Percentiles rank a stretch among this genome's conserved stretches.
phyloP scores from a whole-genome alignment of 2,329 filamentous ascomycete species.

The Curvularia sp. region DNA sequence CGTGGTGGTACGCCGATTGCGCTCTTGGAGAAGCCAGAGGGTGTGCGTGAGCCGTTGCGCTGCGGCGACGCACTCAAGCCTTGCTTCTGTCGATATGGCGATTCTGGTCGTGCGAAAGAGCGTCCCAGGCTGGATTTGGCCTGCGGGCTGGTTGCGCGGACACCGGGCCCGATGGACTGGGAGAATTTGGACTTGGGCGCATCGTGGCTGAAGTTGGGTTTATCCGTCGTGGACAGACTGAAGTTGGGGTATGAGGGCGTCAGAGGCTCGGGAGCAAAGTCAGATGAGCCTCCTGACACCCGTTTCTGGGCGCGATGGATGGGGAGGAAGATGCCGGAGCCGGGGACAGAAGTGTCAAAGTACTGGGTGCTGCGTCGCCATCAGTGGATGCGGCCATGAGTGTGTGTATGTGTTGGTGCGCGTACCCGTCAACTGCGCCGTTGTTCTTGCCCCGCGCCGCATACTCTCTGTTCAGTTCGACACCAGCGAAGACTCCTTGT shows the following conservation, averaged over 20 bases:
- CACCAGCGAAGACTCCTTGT: conserved; percentile 88
- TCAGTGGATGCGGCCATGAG: conserved; percentile 18
- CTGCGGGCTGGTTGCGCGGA: conserved; percentile 72
- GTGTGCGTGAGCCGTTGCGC: conserved; percentile 62
- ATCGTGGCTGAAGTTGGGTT: conserved; percentile 48
- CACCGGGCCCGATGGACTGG: conserved; percentile 80
- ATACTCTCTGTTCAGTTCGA: conserved; percentile 84
- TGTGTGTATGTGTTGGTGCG: conserved; percentile 2
- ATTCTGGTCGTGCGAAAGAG: conserved; percentile 87
- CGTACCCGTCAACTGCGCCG: conserved; percentile 93
- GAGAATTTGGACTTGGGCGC: conserved; percentile 84
- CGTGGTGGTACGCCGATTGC: conserved; percentile 62
- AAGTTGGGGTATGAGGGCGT: conserved; percentile 65
- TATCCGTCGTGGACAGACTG: conserved; percentile 65
- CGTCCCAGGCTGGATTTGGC: conserved; percentile 70
- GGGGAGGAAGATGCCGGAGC: conserved; percentile 92
- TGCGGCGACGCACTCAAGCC: conserved; percentile 55
- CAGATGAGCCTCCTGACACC: conserved; percentile 63
- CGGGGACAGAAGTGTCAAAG: conserved; percentile 78
- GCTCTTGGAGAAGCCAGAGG: conserved; percentile 62
- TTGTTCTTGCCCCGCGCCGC: conserved; percentile 89
- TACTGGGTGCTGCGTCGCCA: conserved; percentile 64
- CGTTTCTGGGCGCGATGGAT: conserved; percentile 78
- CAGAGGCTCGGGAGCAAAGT: conserved; percentile 71
- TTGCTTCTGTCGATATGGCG: conserved; percentile 72